These are phyloP conservation scores for Colletotrichum salicis DNA, from an alignment of 2,329 filamentous ascomycete species.

Conservation along the genomic window DNA sequence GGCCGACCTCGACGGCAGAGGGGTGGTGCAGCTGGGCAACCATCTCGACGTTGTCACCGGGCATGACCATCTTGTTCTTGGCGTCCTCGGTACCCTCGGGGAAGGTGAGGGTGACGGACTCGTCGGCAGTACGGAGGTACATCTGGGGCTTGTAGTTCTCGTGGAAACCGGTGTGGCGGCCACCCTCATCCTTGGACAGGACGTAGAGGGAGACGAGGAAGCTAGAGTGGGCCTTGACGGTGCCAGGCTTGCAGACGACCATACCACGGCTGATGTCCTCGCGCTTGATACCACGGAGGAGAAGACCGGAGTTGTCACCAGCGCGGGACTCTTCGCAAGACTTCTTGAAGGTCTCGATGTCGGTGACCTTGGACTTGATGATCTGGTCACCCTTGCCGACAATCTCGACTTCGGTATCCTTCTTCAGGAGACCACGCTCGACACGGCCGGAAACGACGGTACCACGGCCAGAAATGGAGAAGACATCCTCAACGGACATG, in stretches of 20 bases:
- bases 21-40: conserved; percentile 85
- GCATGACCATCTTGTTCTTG: conserved; percentile 87
- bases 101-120: conserved; percentile 83
- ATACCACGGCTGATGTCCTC: conserved; percentile 96
- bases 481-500: conserved; percentile 96
- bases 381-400: conserved; percentile 83
- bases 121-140: conserved; percentile 92
- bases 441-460: conserved; percentile 98
- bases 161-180: conserved; percentile 94
- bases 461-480: conserved; percentile 91
- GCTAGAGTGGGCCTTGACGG: conserved; percentile 86
- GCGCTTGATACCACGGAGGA: conserved; percentile 94
- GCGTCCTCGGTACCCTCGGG: conserved; percentile 83
- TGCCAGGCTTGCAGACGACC: conserved; percentile 87
- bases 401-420: conserved; percentile 92
- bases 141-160: conserved; percentile 98
- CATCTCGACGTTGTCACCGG: conserved; percentile 99
- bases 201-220: conserved; percentile 98
- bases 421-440: conserved; percentile 94
- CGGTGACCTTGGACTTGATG: conserved; percentile 99
- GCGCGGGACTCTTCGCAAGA: conserved; percentile 96
- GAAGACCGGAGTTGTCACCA: conserved; percentile 97
- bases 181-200: conserved; percentile 96
- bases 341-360: conserved; percentile 99
- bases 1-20: conserved; percentile 87